These are phyloP conservation scores for Leptographium procerum DNA, from an alignment of 2,329 filamentous ascomycete species.

Conservation along the genomic window DNA sequence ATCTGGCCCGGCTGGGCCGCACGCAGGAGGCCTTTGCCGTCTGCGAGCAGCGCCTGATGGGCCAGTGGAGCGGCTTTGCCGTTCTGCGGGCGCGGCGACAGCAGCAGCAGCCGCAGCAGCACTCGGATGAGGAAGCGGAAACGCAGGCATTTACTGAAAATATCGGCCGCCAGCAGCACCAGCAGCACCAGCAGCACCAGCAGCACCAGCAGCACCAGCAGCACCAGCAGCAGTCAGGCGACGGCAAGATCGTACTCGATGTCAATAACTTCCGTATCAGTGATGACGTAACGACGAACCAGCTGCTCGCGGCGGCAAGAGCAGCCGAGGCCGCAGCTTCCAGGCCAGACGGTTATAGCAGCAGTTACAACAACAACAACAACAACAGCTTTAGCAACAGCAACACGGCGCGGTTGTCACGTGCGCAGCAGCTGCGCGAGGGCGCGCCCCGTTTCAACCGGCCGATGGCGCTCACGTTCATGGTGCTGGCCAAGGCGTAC, in stretches of 20 bases:
- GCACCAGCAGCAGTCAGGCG: too few relatives aligned
- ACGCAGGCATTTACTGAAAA: not conserved
- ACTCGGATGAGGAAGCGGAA: too few relatives aligned
- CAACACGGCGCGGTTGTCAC: constrained; percentile 1
- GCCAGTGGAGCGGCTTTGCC: constrained; percentile 65
- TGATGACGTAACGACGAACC: not conserved
- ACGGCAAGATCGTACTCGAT: too few relatives aligned
- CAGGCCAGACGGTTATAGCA: not conserved
- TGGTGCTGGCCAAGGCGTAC: constrained; percentile 37
- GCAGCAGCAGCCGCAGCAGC: not conserved
- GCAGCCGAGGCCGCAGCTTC: not conserved
- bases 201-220: too few relatives aligned
- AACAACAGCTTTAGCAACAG: not conserved
- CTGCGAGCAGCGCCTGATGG: constrained; percentile 71
- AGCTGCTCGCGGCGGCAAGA: not conserved
- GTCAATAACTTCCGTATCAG: not conserved
- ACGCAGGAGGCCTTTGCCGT: constrained; percentile 57
- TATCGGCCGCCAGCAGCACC: too few relatives aligned
- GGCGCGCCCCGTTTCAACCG: constrained; percentile 25
- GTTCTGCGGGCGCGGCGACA: constrained; percentile 15
- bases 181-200: too few relatives aligned
- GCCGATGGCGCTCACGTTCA: constrained; percentile 33
- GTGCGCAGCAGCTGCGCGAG: constrained; percentile 23
- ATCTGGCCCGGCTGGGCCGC: constrained; percentile 48
- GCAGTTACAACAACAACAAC: not conserved